Evolutionary conservation across 495 filamentous ascomycete species (phyloP), one percentile per base, ranked within the genome.

Genomic region (Cenococcum geophilum): DNA sequence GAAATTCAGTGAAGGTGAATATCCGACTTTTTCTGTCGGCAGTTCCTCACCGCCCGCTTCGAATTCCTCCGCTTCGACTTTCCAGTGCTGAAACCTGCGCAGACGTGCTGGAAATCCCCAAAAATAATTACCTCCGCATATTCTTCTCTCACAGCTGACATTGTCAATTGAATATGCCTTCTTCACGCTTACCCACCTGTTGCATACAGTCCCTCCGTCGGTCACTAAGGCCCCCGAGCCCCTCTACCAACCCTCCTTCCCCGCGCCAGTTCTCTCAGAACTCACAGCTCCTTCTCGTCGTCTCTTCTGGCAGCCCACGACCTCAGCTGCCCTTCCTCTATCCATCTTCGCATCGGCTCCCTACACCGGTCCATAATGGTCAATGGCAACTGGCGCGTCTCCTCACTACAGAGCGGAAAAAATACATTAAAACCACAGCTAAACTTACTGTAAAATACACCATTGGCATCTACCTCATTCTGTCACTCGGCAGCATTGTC

Each of bases 301-400:
- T 84, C 62, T 78, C 79, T 22, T 70, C 71, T 11, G 27, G 56
- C 50, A 18, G 47, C n/a, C 75, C 76, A 22, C 84, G 91, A n/a
- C 90, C 91, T 27, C 87, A 92, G 69, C 75, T 93, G 25, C 87
- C 88, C 20, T 96, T 90, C 72, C 86, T 91, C 69, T 80, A 81
- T 55, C 81, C 80, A 36, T 69, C 75, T n/a, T 66, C 77, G 35
- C 72, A 70, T 35, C 70, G 73, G 70, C 20, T 68, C 68, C 56
- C 65, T 75, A 14, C 74, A 73, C 43, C 71, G 72, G 16, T 65
- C 74, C 74, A 73, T 40, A 78, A 61, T 77, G 55, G 74, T 70
- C 69, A 78, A 64, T 78, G 79, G 43, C 82, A 85, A 23, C 79
- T 85, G 40, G 79, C 83, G 5, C 86, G 90, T 22, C 77, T 89